Base-by-base conservation (phyloP, 2,329 filamentous ascomycete genomes). In the Colletotrichum sp. region DNA sequence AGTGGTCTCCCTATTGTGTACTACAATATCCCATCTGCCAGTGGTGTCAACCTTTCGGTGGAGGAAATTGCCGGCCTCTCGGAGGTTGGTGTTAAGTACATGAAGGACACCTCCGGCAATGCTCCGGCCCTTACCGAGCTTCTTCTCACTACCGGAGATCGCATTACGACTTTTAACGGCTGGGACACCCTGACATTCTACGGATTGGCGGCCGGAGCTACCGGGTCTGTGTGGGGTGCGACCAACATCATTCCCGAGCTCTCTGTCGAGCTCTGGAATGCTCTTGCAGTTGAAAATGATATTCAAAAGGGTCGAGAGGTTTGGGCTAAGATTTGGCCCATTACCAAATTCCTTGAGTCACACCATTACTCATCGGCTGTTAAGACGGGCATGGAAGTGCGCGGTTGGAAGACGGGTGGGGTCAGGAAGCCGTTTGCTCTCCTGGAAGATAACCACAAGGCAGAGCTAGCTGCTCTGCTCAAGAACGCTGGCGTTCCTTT, bases 141-240 rank as follows among this genome's bases (percentile, higher is more conserved):
- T 15, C 81, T 90, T 7, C 89, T 90, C 77, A 83, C 83, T 67
- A 74, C 78, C 30, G 78, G 79, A 6, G 67, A 72, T 78, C 79
- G 83, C 48, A 86, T 89, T 75, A 89, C 86, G 3, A 83, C 86
- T 0, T 89, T 90, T 79, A 90, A 90, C 71, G 88, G 88, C 2
- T 90, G 88, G 88, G 88, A 90, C 75, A 90, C 88, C 0, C 81
- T 90, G 16, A 90, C 88, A 0, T 90, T 90, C 78, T 90, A 90
- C 77, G 88, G 88, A 12, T 80, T 90, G 12, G 86, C 86, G 0
- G 88, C 88, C 1, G 88, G 88, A 0, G 86, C 87, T 9, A 87
- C 87, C 63, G 88, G 88, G 5, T 86, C 85, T 5, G 86, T 90
- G 2, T 90, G 88, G 88, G 88, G 88, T 1, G 87, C 88, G 0